These are phyloP conservation scores for Polytolypa hystricis DNA, from an alignment of 2,329 filamentous ascomycete species.

Conservation along the genomic window DNA sequence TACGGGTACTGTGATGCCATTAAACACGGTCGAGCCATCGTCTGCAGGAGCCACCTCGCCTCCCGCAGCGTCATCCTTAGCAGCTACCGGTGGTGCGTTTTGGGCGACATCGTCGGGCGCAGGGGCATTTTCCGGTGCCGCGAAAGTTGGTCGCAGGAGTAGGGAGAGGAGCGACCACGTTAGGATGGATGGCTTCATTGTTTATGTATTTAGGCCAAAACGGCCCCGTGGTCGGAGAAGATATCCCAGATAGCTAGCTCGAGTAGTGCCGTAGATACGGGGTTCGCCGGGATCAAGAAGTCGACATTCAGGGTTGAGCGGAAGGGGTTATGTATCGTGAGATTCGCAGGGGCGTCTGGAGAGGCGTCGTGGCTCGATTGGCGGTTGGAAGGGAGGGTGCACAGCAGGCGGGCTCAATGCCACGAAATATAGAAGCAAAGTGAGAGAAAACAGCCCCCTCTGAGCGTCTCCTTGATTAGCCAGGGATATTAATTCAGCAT, in stretches of 20 bases:
- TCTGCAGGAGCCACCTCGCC: conserved; percentile 11
- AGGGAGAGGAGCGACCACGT: conserved; percentile 25
- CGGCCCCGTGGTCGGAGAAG: conserved; percentile 1
- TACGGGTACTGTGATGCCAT: conserved; percentile 41
- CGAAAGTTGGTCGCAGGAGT: conserved; percentile 24
- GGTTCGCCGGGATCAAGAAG: not conserved
- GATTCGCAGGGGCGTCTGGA: not conserved
- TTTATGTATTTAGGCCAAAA: conserved; percentile 16
- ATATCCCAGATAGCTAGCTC: conserved; percentile 1
- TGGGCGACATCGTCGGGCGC: conserved; percentile 7
- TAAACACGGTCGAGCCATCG: conserved; percentile 35
- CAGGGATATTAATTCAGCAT: too few relatives aligned
- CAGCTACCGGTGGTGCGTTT: conserved; percentile 16
- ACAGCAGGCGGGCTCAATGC: too few relatives aligned
- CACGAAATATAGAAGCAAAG: too few relatives aligned
- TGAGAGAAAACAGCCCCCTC: too few relatives aligned
- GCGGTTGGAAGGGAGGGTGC: too few relatives aligned
- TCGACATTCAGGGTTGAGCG: not conserved
- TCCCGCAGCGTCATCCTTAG: conserved; percentile 16
- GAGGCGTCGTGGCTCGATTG: too few relatives aligned
- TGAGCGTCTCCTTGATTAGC: too few relatives aligned
- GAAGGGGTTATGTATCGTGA: too few relatives aligned
- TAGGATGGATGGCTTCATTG: conserved; percentile 28
- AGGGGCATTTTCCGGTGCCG: conserved; percentile 15
- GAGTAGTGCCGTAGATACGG: not conserved